Evolutionary conservation across 495 filamentous ascomycete species (phyloP).

Genomic region (Aeminium ludgeri): DNA sequence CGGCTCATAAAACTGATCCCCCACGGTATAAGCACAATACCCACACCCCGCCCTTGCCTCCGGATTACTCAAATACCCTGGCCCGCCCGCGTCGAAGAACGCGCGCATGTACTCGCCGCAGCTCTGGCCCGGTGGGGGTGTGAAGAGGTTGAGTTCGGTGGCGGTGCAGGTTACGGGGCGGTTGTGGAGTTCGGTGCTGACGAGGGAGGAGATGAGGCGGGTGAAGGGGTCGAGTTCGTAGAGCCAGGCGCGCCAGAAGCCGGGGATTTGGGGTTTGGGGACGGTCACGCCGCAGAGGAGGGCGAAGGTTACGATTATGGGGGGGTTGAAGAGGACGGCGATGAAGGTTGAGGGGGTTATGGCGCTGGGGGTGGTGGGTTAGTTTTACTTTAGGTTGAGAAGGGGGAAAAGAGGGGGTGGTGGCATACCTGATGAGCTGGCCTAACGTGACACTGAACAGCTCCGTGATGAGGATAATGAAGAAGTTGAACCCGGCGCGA

Average conservation of each 20-base stretch:
- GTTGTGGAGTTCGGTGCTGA: slow-evolving; percentile 55
- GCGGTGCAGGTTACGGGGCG: slow-evolving; percentile 40
- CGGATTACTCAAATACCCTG: slow-evolving; percentile 54
- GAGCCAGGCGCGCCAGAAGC: slow-evolving; percentile 65
- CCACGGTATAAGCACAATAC: slow-evolving; percentile 62
- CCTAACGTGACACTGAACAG: slow-evolving; percentile 59
- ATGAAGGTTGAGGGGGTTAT: slow-evolving; percentile 56
- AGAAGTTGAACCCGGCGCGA: slow-evolving; percentile 64
- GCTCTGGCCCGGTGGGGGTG: slow-evolving; percentile 39
- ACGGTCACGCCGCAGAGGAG: slow-evolving; percentile 76
- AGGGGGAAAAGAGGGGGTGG: too few species aligned
- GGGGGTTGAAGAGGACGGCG: slow-evolving; percentile 55
- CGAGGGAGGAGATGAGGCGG: slow-evolving; percentile 61
- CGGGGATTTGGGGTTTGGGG: slow-evolving; percentile 54
- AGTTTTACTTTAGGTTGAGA: too few species aligned
- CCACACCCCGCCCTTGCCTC: slow-evolving; percentile 40
- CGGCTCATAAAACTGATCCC: slow-evolving; percentile 58
- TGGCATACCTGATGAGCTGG: slow-evolving; percentile 49
- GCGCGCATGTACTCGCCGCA: slow-evolving; percentile 59
- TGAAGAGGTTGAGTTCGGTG: slow-evolving; percentile 44
- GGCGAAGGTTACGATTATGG: slow-evolving; percentile 61
- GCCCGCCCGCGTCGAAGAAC: slow-evolving; percentile 45
- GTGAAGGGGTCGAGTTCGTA: slow-evolving; percentile 76
- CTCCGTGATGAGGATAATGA: slow-evolving; percentile 64
- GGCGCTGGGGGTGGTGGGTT: too few species aligned